Conservation (phyloP, 768 basidiomycete species). For the Psilocybe azurescens region DNA sequence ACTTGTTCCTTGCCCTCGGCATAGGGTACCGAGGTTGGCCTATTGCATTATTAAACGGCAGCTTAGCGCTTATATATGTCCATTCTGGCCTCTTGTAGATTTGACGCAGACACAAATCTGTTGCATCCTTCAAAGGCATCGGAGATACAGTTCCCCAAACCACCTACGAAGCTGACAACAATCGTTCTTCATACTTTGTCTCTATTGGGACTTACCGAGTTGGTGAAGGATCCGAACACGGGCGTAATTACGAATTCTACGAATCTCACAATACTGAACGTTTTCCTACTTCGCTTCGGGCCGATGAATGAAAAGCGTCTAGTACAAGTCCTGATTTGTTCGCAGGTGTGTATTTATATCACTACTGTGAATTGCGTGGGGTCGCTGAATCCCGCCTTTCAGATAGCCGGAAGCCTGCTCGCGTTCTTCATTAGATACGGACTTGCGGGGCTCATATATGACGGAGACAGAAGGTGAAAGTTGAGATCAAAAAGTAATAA, state of each 20-base stretch:
- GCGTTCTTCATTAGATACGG: conserved; percentile 93
- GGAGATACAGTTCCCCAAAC: conserved; percentile 50
- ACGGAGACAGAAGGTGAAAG: conserved; percentile 76
- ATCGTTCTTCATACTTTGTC: conserved; percentile 65
- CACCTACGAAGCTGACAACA: conserved; percentile 59
- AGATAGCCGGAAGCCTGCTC: conserved; percentile 77
- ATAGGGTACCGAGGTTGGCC: conserved; percentile 86
- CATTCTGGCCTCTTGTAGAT: conserved; percentile 46
- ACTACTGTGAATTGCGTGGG: conserved; percentile 9
- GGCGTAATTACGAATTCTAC: conserved; percentile 72
- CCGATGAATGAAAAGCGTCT: conserved; percentile 87
- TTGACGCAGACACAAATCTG: conserved; percentile 75
- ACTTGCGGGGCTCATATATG: conserved; percentile 87
- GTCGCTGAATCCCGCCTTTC: conserved; percentile 8
- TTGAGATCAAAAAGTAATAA: not conserved
- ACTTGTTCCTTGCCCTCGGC: conserved; percentile 91
- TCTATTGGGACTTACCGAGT: conserved; percentile 65
- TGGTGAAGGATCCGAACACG: conserved; percentile 59
- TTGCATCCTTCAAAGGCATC: conserved; percentile 74
- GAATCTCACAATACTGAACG: conserved; percentile 92
- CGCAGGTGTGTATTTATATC: conserved; percentile 61
- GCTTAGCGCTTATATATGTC: conserved; percentile 9
- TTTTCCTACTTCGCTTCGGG: conserved; percentile 79
- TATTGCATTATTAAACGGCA: conserved; percentile 1
- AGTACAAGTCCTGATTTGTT: conserved; percentile 70